Conservation (phyloP, 768 basidiomycete species). For the Leccinum imitatum region DNA sequence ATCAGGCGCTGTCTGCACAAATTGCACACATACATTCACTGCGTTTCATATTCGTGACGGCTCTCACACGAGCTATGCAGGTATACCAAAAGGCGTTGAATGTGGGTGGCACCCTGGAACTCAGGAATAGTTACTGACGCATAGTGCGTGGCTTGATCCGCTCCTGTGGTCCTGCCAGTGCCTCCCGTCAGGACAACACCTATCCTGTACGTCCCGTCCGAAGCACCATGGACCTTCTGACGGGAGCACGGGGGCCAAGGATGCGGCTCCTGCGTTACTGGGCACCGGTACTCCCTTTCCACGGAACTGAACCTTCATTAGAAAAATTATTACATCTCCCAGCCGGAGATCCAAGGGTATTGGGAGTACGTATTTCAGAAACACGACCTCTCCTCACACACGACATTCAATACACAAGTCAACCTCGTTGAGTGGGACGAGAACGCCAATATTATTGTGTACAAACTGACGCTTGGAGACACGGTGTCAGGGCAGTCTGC, state of each 20-base stretch:
- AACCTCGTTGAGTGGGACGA: constrained; percentile 50
- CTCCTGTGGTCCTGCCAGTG: neutral
- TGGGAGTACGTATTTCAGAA: constrained; percentile 49
- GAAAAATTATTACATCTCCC: constrained; percentile 7
- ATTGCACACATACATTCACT: neutral
- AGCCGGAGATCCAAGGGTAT: constrained; percentile 5
- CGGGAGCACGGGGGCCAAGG: neutral
- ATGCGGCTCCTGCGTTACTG: constrained; percentile 2
- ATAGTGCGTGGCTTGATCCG: neutral
- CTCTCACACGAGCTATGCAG: constrained; percentile 23
- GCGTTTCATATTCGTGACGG: neutral
- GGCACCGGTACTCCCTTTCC: constrained; percentile 1
- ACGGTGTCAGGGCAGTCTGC: constrained; percentile 36
- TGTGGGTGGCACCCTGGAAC: neutral
- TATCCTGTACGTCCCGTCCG: constrained; percentile 1
- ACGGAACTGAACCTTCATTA: neutral
- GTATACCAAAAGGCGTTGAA: constrained; percentile 1
- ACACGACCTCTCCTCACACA: constrained; percentile 37
- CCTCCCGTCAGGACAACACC: constrained; percentile 2
- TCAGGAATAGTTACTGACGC: neutral
- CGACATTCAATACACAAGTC: constrained; percentile 31
- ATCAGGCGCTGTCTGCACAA: neutral
- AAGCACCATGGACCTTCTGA: neutral
- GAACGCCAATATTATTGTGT: constrained; percentile 33
- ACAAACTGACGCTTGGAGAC: constrained; percentile 38